Base-by-base conservation (phyloP, 305 asterid species). In the Fraxinus latifolia region DNA sequence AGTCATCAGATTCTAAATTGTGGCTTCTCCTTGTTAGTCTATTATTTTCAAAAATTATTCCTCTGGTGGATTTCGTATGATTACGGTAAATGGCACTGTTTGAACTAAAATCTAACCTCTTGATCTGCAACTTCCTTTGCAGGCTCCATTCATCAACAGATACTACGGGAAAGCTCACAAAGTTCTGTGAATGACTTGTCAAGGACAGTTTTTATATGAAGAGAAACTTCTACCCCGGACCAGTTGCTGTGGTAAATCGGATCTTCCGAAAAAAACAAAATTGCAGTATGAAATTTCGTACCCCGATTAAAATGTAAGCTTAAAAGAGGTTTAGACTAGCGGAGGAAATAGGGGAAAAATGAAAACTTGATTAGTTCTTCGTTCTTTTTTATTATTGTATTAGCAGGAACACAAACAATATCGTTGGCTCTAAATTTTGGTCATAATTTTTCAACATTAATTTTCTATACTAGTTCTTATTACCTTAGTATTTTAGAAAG, bases 61-160 rank as follows among this genome's bases (percentile, higher is more conserved):
- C 2, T 67, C 7, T 12, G 17, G 36, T 27, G 14, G 7, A 8
- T 29, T 29, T 68, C 39, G 14, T 15, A 50, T 15, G 19, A 50
- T 50, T 68, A 50, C 7, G 3, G 74, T 27, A 23, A 62, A 62
- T 62, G 33, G 33, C 15, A 21, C 36, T 1, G 21, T 68, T 68
- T 14, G 74, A 68, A 29, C 34, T 33, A 33, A 37, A 67, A 77
- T 60, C 82, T 84, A 47, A 84, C 67, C 33, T 29, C 47, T 72
- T 81, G 33, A 33, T 75, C 32, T 47, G n/a, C 71, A 34, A 67
- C 58, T 67, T 86, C 44, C 76, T 34, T 60, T 60, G 88, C 92
- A 94, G 98, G 76, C 98, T 70, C 84, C 86, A 65, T 94, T 90
- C 84, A 94, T 93, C 83, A 94, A 92, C 88, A 91, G 97, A 85